Conservation (phyloP, 177 flowering plant species). For the Telopea speciosissima region DNA sequence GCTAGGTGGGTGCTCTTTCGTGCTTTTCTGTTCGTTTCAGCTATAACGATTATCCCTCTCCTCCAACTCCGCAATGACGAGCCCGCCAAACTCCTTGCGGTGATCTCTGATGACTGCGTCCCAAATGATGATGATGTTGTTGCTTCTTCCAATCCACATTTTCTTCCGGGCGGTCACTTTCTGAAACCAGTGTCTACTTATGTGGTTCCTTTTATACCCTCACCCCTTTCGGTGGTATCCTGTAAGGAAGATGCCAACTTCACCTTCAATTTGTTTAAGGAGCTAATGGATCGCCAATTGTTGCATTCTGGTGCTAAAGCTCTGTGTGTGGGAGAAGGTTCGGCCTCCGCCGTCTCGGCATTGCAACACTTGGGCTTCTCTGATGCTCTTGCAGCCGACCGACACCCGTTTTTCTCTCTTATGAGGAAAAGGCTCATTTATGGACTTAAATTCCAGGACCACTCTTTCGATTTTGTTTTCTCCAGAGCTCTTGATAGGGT, state of each 20-base stretch:
- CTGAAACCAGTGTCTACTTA: constrained; percentile 25
- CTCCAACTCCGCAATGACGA: constrained; percentile 28
- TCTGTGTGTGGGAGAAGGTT: constrained; percentile 71
- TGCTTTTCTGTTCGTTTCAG: constrained; percentile 31
- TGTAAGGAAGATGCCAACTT: constrained; percentile 37
- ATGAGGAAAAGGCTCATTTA: constrained; percentile 31
- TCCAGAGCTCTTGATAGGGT: constrained; percentile 51
- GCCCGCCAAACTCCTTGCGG: constrained; percentile 14
- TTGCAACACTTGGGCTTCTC: constrained; percentile 48
- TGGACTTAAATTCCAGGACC: constrained; percentile 43
- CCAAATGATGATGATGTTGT: constrained; percentile 3
- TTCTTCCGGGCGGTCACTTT: constrained; percentile 21
- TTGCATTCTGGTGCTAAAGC: constrained; percentile 38
- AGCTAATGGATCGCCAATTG: constrained; percentile 46
- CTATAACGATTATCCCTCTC: constrained; percentile 37
- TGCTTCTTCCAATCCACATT: constrained; percentile 7
- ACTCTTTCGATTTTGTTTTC: constrained; percentile 63
- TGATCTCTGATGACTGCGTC: constrained; percentile 26
- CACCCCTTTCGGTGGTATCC: constrained; percentile 5
- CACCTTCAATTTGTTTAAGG: constrained; percentile 37
- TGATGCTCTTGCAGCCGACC: constrained; percentile 30
- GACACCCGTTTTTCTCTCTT: constrained; percentile 41
- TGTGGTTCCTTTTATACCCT: constrained; percentile 19
- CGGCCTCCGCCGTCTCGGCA: constrained; percentile 36
- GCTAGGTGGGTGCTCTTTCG: constrained; percentile 46